phyloP scores from a whole-genome alignment of 768 basidiomycete species.

The Calocybe indica region DNA sequence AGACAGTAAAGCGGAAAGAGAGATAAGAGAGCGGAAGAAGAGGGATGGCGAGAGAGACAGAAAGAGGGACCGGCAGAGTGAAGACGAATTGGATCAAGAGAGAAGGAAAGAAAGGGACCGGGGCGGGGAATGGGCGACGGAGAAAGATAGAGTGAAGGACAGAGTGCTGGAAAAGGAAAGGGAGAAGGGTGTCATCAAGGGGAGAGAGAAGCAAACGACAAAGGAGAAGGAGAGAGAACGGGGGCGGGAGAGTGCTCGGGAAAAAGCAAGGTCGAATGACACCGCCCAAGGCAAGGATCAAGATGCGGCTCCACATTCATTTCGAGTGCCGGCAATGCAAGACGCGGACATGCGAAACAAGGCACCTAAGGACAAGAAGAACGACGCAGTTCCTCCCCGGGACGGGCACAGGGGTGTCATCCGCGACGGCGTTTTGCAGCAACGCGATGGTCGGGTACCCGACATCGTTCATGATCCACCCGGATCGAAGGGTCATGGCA shows the following conservation, averaged over 20 bases:
- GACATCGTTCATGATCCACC: too few species aligned
- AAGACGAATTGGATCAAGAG: conserved; percentile 5
- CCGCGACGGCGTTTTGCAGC: too few species aligned
- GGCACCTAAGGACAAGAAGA: too few species aligned
- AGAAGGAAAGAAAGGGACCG: conserved; percentile 8
- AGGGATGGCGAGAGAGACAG: conserved; percentile 16
- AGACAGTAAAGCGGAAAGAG: conserved; percentile 12
- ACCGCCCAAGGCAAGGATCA: conserved; percentile 3
- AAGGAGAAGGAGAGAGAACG: conserved; percentile 8
- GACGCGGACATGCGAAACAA: too few species aligned
- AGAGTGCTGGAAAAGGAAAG: conserved; percentile 5
- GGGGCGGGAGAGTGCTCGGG: conserved; percentile 4
- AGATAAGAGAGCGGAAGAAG: conserved; percentile 3
- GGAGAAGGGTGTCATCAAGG: conserved; percentile 7
- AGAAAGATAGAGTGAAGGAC: conserved; percentile 11
- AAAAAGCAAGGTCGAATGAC: conserved; percentile 6
- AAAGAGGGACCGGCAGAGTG: conserved; percentile 16
- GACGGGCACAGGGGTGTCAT: too few species aligned
- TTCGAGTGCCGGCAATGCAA: too few species aligned
- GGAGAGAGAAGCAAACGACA: conserved; percentile 11
- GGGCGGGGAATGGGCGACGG: conserved; percentile 12
- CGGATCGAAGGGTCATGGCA: too few species aligned
- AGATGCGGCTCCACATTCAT: background rate
- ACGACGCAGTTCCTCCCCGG: too few species aligned
- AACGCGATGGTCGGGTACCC: too few species aligned